phyloP scores from a whole-genome alignment of 768 basidiomycete genomes.

The Lanmaoa pseudosensibilis region DNA sequence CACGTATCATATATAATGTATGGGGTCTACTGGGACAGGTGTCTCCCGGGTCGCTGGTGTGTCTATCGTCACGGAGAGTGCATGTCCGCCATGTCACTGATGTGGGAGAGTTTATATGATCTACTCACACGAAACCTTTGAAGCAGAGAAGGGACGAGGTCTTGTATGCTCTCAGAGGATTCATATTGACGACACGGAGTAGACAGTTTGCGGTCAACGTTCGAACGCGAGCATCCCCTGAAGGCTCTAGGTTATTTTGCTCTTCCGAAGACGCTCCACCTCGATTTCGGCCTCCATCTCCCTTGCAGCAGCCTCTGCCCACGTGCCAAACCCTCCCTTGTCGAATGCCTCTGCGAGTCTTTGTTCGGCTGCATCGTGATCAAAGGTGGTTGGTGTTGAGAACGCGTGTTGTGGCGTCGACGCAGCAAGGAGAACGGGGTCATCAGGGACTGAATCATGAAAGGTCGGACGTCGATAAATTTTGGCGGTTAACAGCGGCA shows the following conservation, averaged over 20 bases:
- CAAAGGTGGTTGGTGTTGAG: not conserved
- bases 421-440: not conserved
- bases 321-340: constrained; percentile 54
- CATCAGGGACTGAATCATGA: constrained; percentile 14
- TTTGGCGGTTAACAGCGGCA: constrained; percentile 50
- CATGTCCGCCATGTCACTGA: too few species aligned
- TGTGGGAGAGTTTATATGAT: too few species aligned
- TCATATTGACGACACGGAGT: not conserved
- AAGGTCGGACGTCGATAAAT: constrained; percentile 48
- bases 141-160: not conserved
- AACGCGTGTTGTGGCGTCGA: not conserved
- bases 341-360: constrained; percentile 58
- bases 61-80: too few species aligned
- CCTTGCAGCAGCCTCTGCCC: constrained; percentile 50
- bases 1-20: too few species aligned
- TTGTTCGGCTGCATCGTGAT: constrained; percentile 46
- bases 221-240: not conserved
- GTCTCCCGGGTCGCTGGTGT: too few species aligned
- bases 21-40: too few species aligned
- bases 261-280: constrained; percentile 42
- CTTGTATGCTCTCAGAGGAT: not conserved
- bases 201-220: not conserved
- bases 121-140: not conserved
- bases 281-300: constrained; percentile 61
- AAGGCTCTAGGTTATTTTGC: not conserved